Conservation (phyloP, 2,329 filamentous ascomycete genomes). For the Hymenoscyphus scutula region DNA sequence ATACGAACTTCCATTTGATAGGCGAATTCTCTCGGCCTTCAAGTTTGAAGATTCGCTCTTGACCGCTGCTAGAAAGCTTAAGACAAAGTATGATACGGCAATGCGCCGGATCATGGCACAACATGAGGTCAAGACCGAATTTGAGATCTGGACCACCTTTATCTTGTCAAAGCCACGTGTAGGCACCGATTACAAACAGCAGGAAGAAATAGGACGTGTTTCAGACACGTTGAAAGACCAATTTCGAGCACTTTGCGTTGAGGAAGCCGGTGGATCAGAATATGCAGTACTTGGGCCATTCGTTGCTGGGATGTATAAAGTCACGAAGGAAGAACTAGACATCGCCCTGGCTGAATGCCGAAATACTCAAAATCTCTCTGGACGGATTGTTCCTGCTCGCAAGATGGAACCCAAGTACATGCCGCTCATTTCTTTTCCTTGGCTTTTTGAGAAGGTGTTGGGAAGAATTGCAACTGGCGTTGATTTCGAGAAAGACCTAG, state of each 20-base stretch:
- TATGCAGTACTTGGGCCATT: slow-evolving; percentile 64
- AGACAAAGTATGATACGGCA: slow-evolving; percentile 72
- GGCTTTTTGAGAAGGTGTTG: slow-evolving; percentile 77
- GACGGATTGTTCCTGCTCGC: slow-evolving; percentile 37
- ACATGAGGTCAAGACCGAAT: slow-evolving; percentile 79
- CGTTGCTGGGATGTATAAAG: slow-evolving; percentile 81
- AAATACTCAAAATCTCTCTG: slow-evolving; percentile 39
- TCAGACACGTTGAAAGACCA: slow-evolving; percentile 63
- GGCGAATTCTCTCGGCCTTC: slow-evolving; percentile 66
- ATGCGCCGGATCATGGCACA: slow-evolving; percentile 82
- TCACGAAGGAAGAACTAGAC: slow-evolving; percentile 70
- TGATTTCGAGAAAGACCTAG: slow-evolving; percentile 27
- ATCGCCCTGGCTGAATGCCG: slow-evolving; percentile 53
- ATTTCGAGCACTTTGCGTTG: slow-evolving; percentile 65
- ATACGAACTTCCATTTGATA: slow-evolving; percentile 73
- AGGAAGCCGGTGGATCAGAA: slow-evolving; percentile 60
- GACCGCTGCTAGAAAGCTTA: slow-evolving; percentile 61
- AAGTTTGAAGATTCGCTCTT: slow-evolving; percentile 54
- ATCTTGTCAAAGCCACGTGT: slow-evolving; percentile 71
- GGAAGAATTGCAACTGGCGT: slow-evolving; percentile 61
- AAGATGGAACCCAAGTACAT: slow-evolving; percentile 50
- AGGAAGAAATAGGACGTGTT: slow-evolving; percentile 76
- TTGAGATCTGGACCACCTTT: slow-evolving; percentile 89
- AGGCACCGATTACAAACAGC: slow-evolving; percentile 77
- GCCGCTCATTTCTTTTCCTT: slow-evolving; percentile 91